Conservation (phyloP, 2,329 filamentous ascomycete species). For the Lizonia empirigonia region DNA sequence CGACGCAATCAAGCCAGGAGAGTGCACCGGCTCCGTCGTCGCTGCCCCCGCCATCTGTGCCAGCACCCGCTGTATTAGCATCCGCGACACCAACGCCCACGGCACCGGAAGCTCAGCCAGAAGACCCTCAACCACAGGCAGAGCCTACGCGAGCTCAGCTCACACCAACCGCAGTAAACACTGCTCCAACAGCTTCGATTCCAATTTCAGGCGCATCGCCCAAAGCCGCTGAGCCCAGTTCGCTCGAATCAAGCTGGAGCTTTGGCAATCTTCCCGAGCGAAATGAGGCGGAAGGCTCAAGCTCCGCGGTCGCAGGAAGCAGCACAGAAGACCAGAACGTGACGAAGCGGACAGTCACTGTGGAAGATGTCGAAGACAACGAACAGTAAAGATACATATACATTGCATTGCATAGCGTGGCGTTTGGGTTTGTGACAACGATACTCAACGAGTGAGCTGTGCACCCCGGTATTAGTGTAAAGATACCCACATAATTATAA, state of each 20-base stretch:
- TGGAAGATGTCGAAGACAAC: constrained; percentile 43
- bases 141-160: constrained; percentile 1
- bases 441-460: constrained; percentile 4
- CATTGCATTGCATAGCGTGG: constrained; percentile 46
- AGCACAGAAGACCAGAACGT: constrained; percentile 29
- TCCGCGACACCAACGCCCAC: neutral
- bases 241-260: constrained; percentile 46
- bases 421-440: constrained; percentile 31
- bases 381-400: constrained; percentile 24
- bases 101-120: neutral
- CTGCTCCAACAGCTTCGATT: constrained; percentile 9
- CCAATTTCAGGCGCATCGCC: constrained; percentile 24
- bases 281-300: constrained; percentile 36
- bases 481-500: constrained; percentile 14
- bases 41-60: constrained; percentile 13
- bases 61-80: neutral
- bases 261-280: constrained; percentile 39
- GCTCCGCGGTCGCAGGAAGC: constrained; percentile 36
- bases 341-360: constrained; percentile 36
- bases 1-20: constrained; percentile 26
- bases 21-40: constrained; percentile 6
- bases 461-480: constrained; percentile 6
- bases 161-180: constrained; percentile 2
- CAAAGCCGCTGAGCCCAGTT: constrained; percentile 36
- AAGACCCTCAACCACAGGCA: neutral